These are phyloP conservation scores for Medicago arabica DNA, from an alignment of 306 rosid species.

Conservation along the genomic window DNA sequence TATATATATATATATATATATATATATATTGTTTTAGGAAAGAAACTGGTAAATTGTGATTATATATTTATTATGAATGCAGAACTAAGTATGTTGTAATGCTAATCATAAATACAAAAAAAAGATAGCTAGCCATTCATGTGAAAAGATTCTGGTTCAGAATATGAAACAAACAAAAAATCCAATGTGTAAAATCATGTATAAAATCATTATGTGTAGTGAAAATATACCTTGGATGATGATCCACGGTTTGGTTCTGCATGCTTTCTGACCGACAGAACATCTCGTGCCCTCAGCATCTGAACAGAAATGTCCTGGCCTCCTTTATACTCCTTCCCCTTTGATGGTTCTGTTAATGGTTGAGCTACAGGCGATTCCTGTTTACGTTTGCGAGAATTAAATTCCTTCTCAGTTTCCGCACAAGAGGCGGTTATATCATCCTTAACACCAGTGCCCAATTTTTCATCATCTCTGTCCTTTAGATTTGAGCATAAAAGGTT, in stretches of 20 bases:
- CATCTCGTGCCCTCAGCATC: conserved; percentile 65
- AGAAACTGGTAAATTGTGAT: conserved; percentile 18
- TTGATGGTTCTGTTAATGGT: conserved; percentile 59
- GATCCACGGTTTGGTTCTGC: conserved; percentile 50
- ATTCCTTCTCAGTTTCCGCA: conserved; percentile 45
- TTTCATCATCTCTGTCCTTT: conserved; percentile 43
- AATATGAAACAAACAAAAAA: conserved; percentile 30
- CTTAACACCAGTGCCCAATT: conserved; percentile 14
- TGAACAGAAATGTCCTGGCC: conserved; percentile 61
- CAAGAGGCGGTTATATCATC: conserved; percentile 32
- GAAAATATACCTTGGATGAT: conserved; percentile 65
- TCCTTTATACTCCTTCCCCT: conserved; percentile 59
- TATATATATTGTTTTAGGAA: no score
- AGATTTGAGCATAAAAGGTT: conserved; percentile 47
- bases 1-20: no score
- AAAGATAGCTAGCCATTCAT: conserved; percentile 27
- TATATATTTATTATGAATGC: conserved; percentile 1
- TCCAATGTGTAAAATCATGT: not conserved
- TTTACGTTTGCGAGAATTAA: conserved; percentile 58
- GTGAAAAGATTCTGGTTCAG: conserved; percentile 25
- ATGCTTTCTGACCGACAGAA: conserved; percentile 44
- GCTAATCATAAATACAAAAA: conserved; percentile 27
- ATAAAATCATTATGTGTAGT: conserved; percentile 22
- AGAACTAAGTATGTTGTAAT: conserved; percentile 3
- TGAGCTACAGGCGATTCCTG: conserved; percentile 60